Evolutionary conservation across 352 stramenopile species (phyloP).

Genomic region (Phytophthora sp.): DNA sequence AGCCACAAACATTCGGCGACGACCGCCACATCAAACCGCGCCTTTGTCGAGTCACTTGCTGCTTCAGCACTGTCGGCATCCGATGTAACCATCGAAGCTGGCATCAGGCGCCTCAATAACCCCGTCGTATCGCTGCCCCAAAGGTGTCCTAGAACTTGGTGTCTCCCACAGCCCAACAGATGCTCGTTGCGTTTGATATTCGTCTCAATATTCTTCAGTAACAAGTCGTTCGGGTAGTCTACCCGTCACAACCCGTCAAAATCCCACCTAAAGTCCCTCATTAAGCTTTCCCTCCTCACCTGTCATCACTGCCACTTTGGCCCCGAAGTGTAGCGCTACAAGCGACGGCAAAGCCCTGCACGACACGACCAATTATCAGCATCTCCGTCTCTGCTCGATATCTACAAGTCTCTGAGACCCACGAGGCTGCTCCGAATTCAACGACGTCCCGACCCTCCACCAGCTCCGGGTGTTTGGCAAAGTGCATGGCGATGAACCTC

Average conservation of each 20-base stretch:
- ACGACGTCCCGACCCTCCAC: slow-evolving; percentile 41
- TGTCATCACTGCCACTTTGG: slow-evolving; percentile 49
- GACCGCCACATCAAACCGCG: slow-evolving; percentile 48
- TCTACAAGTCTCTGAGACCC: slow-evolving; percentile 2
- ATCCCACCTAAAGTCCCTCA: no score
- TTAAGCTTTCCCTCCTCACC: slow-evolving; percentile 20
- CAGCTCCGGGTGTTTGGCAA: slow-evolving; percentile 41
- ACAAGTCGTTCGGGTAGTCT: slow-evolving; percentile 53
- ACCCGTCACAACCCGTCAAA: background rate
- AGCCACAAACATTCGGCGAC: slow-evolving; percentile 64
- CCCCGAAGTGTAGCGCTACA: slow-evolving; percentile 50
- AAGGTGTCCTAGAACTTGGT: slow-evolving; percentile 45
- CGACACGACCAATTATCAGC: background rate
- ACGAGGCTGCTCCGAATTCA: slow-evolving; percentile 64
- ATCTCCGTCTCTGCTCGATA: background rate
- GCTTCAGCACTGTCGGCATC: background rate
- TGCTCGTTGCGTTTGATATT: slow-evolving; percentile 51
- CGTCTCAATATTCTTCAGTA: slow-evolving; percentile 50
- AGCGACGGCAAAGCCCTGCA: slow-evolving; percentile 53
- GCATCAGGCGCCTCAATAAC: slow-evolving; percentile 30
- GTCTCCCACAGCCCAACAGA: slow-evolving; percentile 35
- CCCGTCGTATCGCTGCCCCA: slow-evolving; percentile 41
- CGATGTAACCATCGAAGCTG: slow-evolving; percentile 10
- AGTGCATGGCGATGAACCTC: slow-evolving; percentile 53
- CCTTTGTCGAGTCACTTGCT: background rate